Evolutionary conservation across 192 early-diverging fungal species (phyloP), one percentile per base, ranked within the genome.

Genomic region (Entomortierella lignicola): DNA sequence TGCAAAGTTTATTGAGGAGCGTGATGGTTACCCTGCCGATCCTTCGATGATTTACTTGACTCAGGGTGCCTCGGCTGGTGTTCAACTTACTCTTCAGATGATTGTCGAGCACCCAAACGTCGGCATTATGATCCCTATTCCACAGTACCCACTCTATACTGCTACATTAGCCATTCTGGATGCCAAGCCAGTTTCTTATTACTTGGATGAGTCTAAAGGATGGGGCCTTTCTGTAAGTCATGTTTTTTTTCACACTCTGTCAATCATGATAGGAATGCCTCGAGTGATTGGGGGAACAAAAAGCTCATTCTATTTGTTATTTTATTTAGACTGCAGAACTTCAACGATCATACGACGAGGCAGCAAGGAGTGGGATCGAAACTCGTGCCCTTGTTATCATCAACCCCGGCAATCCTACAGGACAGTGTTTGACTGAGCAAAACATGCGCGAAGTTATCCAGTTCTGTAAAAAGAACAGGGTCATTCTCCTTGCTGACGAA

Each of bases 371-470:
- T 7, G 95, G 94, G 44, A 70, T 90, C 20, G 96, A 99, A 32
- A 95, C 98, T 15, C 92, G 97, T 47, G 98, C 97, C 0, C 81
- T 99, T 48, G 95, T 93, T 55, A 94, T 99, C 48, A 98, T 99
- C 81, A 99, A 99, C 81, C 98, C 98, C 8, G 98, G 98, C 39
- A 99, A 99, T 88, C 98, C 98, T 23, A 99, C 98, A 2, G 98
- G 98, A 61, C 94, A 95, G 66, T 94, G 91, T 70, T 87, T 99
- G 34, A 77, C 83, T 21, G 85, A 90, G 75, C 86, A 92, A 52
- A 94, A 95, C 77, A 97, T 99, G 86, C 84, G 84, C 6, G 93
- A 96, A 83, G 94, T 99, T 43, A 90, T 99, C 47, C 82, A 86
- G 37, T 96, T 98, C 77, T 96, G 94, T 83, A 84, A 92, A 63